Evolutionary conservation across 2,329 filamentous ascomycete genomes (phyloP).

Genomic region (Onygena corvina): DNA sequence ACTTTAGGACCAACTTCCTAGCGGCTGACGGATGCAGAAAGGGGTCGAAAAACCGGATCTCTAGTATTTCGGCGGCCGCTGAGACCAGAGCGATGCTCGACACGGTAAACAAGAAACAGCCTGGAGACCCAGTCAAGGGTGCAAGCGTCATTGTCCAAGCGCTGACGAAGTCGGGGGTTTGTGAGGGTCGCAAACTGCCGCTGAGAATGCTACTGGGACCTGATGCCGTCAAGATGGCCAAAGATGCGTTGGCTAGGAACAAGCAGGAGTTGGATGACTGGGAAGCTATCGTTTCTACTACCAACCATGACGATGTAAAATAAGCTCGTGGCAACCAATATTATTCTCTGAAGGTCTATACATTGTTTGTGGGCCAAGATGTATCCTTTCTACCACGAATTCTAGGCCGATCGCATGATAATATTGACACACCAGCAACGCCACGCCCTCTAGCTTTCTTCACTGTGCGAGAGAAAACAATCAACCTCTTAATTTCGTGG

Average conservation of each 20-base stretch:
- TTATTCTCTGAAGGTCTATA: background rate
- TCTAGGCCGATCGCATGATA: no score
- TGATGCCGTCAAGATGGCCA: no score
- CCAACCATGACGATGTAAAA: slow-evolving; percentile 3
- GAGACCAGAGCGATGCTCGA: background rate
- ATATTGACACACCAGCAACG: no score
- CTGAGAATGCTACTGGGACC: slow-evolving; percentile 21
- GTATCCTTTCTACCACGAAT: background rate
- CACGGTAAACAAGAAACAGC: slow-evolving; percentile 14
- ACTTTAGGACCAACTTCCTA: slow-evolving; percentile 21
- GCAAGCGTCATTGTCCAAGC: slow-evolving; percentile 21
- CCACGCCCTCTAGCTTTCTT: no score
- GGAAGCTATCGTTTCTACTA: background rate
- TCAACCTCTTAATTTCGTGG: no score
- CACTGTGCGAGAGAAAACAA: no score
- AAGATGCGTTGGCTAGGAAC: background rate
- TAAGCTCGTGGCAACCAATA: background rate
- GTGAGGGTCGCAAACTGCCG: slow-evolving; percentile 17
- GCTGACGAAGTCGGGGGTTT: slow-evolving; percentile 20
- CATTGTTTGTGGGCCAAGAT: background rate
- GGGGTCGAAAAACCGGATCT: background rate
- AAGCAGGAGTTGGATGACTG: slow-evolving; percentile 5
- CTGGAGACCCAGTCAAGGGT: slow-evolving; percentile 21
- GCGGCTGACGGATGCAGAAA: slow-evolving; percentile 7
- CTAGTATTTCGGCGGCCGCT: background rate